Evolutionary conservation across 331 rosid species (phyloP), one percentile per base, ranked within the genome.

Genomic region (Malus hybrid): DNA sequence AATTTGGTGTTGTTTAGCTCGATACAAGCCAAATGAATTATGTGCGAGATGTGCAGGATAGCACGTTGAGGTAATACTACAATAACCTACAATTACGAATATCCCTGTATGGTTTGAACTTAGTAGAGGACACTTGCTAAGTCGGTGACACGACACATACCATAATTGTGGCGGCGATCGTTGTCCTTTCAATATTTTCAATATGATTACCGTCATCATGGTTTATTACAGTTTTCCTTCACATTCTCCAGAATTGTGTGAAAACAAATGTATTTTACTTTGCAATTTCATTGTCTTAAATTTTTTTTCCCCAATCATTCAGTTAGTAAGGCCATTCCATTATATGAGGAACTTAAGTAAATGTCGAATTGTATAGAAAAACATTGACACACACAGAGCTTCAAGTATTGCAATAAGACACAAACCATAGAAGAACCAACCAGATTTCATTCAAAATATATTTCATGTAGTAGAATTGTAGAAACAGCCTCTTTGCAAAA

Each of bases 201-300:
- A 75, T 83, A 74, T 87, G 79, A 83, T 84, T 73, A 79, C 67
- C 57, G 75, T 70, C 79, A 75, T 84, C 80, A 77, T 74, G 79
- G 48, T 63, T 77, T 6, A 82, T 82, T 69, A 77, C 71, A 68
- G 83, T 71, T 81, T 71, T 80, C 70, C 78, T 68, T 63, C 64
- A 82, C 76, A 61, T 56, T 74, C 66, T 76, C 76, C 46, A 75
- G 19, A 71, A 69, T 79, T 75, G 67, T 79, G 83, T 57, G 34
- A 13, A 55, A 71, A 73, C 85, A 72, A 81, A 62, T 78, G 74
- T 81, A 29, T 20, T 9, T 6, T 55, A 4, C 22, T 55, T 10
- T 10, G 48, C 48, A 42, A 42, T 42, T 42, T 42, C 48, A 3
- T 55, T 19, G 22, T 55, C 10, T 55, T 55, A 2, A 55, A 48